A percentile compares a stretch with the other conserved stretches of the same genome.
Evolutionary conservation across 2,329 filamentous ascomycete species (phyloP).

Genomic region (Pleurostoma richardsiae): DNA sequence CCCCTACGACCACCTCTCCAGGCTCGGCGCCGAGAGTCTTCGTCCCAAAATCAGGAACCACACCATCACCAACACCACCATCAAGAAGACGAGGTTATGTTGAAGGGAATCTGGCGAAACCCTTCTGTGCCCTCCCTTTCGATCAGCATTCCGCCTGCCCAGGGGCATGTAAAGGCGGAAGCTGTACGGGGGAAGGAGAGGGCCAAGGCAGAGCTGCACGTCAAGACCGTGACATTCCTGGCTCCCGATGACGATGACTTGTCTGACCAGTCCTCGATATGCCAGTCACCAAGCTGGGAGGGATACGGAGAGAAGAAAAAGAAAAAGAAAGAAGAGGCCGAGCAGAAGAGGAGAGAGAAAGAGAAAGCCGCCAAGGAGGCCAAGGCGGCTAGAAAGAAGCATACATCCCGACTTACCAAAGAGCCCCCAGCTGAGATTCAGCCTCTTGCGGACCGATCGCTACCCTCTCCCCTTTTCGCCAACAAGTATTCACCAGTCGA

Average conservation of each 20-base stretch:
- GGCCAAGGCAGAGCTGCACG: constrained; percentile 16
- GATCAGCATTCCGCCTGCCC: constrained; percentile 20
- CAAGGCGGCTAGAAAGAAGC: constrained; percentile 29
- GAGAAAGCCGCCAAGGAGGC: constrained; percentile 30
- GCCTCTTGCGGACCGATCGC: too few species aligned
- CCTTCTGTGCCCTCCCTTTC: constrained; percentile 18
- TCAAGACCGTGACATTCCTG: constrained; percentile 35
- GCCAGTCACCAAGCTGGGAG: constrained; percentile 60
- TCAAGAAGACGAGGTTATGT: neutral
- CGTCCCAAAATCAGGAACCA: constrained; percentile 13
- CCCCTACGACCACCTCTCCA: constrained; percentile 13
- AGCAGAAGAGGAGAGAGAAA: constrained; percentile 36
- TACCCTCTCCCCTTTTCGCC: too few species aligned
- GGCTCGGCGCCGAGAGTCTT: constrained; percentile 15
- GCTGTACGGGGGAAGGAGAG: constrained; percentile 9
- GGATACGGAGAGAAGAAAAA: constrained; percentile 48
- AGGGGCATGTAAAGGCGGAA: constrained; percentile 2
- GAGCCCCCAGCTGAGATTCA: constrained; percentile 18
- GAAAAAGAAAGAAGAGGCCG: constrained; percentile 41
- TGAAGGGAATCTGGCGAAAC: constrained; percentile 5
- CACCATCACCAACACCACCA: constrained; percentile 15
- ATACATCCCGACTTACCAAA: constrained; percentile 31
- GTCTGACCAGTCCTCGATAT: constrained; percentile 46
- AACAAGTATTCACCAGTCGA: too few species aligned
- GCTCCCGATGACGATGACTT: constrained; percentile 20